Conservation (phyloP, 768 basidiomycete genomes). For the Tylopilus vinaceipallidus region DNA sequence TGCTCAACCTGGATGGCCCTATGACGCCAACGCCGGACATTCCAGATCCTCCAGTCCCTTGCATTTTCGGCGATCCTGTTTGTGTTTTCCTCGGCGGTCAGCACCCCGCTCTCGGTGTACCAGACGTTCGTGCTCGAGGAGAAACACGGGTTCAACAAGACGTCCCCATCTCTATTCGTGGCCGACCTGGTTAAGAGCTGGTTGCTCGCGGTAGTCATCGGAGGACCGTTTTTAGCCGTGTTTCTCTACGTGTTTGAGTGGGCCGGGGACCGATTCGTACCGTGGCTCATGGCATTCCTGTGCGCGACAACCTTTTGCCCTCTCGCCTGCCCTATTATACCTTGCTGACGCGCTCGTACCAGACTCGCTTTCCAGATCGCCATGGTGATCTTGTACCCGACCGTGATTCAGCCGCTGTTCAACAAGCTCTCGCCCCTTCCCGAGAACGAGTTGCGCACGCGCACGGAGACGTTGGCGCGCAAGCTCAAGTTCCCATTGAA, state of each 20-base stretch:
- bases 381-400: slow-evolving; percentile 82
- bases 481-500: slow-evolving; percentile 92
- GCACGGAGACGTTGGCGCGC: slow-evolving; percentile 74
- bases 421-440: slow-evolving; percentile 92
- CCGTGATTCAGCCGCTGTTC: slow-evolving; percentile 91
- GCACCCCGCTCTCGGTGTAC: slow-evolving; percentile 77
- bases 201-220: slow-evolving; percentile 66
- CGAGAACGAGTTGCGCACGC: slow-evolving; percentile 68
- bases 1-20: too few species aligned
- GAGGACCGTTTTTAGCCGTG: slow-evolving; percentile 80
- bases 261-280: slow-evolving; percentile 92
- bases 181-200: slow-evolving; percentile 80
- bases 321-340: neutral
- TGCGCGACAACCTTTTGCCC: slow-evolving; percentile 44
- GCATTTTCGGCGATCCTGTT: slow-evolving; percentile 69
- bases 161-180: slow-evolving; percentile 70
- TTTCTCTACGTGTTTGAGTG: slow-evolving; percentile 90
- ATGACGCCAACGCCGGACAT: neutral
- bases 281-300: slow-evolving; percentile 93
- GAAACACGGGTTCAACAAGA: slow-evolving; percentile 97
- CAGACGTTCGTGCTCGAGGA: slow-evolving; percentile 93
- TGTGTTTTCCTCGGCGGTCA: slow-evolving; percentile 62
- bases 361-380: slow-evolving; percentile 81
- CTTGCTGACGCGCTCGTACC: neutral
- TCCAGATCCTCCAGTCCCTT: slow-evolving; percentile 81